Base-by-base conservation (phyloP, 768 basidiomycete genomes). In the Nidula microcarpa region DNA sequence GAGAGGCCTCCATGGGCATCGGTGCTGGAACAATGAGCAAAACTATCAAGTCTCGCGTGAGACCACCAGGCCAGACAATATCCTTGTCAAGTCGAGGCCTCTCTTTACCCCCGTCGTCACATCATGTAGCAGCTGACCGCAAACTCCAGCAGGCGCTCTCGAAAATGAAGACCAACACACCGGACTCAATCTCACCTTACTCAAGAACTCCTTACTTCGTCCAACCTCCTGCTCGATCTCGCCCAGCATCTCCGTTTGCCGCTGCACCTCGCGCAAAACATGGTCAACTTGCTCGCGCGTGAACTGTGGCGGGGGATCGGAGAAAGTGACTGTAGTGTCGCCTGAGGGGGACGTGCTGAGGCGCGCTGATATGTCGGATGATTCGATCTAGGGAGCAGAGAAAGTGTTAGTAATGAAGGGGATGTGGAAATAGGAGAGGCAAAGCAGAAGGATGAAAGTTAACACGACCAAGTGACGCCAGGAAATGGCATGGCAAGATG, bases 291-390 rank as follows among this genome's bases (percentile, higher is more conserved):
- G 80, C 7, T 70, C 73, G 55, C 81, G 79, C 11, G 82, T 74
- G 56, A 86, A 82, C 49, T 72, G 67, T n/a, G 80, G 74, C 1
- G 80, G 76, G 13, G 82, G 78, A 61, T 87, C 85, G 14, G 80
- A 78, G 67, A 92, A 91, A 0, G 85, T 84, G 16, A 94, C 89
- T 0, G 87, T 88, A 4, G 82, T 86, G 50, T 82, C 75, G 1
- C 79, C 77, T 1, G 85, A 82, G 23, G 23, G 23, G 11, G 39
- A 17, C 39, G 5, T 41, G 11, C 13, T 41, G 34, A 94, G 79
- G 39, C 76, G 77, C 0, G 89, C 91, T 17, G 75, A 78, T 56
- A 94, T 85, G 55, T 90, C 87, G 52, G 74, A 76, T 0, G 77
- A 73, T 62, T 87, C 86, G 57, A 93, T 87, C 91, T 91, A 57